Base-by-base conservation (phyloP, 2,329 filamentous ascomycete genomes). In the Cercospora berteroae region DNA sequence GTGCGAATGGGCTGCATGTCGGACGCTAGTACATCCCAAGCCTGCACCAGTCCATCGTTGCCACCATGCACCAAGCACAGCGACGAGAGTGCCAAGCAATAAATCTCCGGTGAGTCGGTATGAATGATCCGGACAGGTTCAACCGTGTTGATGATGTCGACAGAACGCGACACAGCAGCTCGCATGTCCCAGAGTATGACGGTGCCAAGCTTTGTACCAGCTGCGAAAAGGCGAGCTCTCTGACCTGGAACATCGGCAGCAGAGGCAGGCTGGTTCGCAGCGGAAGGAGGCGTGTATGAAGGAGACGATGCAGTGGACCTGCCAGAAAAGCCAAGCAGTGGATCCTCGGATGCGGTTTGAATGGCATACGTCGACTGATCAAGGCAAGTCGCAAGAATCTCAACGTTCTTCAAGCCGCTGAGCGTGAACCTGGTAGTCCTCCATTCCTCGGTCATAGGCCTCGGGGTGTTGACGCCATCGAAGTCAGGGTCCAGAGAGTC, bases 11-110 rank as follows among this genome's bases (percentile, higher is more conserved):
- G 92, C 20, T 90, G 88, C 18, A 85, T 80, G 0, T 86, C 90
- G 1, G 94, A 98, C 0, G 90, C 92, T 57, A 99, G 83, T n/a
- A 91, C 92, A 81, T 99, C 95, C 95, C 95, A 99, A 5, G 93
- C 92, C 78, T 98, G 95, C 4, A 97, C 94, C 3, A 98, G 86
- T 0, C 95, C 94, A 79, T 99, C 95, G 72, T 91, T 97, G 27
- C 95, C 95, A 60, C 95, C 95, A 77, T 97, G 92, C 6, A 98
- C 91, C 16, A 99, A 81, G 76, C 96, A 96, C 16, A 99, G 83
- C 1, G 93, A 91, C 1, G 93, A 93, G 57, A 97, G 79, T 5
- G 90, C 95, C 16, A 99, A 80, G 68, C 89, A 92, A 0, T 93
- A 92, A 18, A 98, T 89, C 76, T 93, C 87, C 0, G 94, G 93